phyloP scores from a whole-genome alignment of 805 yeast genomes.

The Zygosaccharomyces kombuchaensis region DNA sequence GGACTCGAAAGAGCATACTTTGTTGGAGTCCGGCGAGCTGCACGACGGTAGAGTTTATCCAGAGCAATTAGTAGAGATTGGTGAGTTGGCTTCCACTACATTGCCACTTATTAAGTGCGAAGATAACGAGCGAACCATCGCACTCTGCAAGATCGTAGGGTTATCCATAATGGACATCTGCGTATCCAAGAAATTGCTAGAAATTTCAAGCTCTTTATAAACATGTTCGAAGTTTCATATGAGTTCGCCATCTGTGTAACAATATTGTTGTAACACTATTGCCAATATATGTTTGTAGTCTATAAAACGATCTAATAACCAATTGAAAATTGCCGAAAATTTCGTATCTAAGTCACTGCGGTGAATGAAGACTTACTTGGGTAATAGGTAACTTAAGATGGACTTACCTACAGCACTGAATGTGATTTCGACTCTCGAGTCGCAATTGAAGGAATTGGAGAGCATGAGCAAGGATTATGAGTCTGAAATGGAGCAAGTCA shows the following conservation, averaged over 20 bases:
- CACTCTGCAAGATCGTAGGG: slow-evolving; percentile 56
- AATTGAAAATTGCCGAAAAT: not conserved
- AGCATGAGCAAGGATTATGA: slow-evolving; percentile 21
- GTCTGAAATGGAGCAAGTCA: slow-evolving; percentile 19
- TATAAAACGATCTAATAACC: not conserved
- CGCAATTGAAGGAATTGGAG: slow-evolving; percentile 20
- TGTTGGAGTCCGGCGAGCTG: slow-evolving; percentile 63
- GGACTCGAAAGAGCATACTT: slow-evolving; percentile 54
- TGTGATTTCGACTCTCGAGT: slow-evolving; percentile 14
- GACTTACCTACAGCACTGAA: slow-evolving; percentile 13
- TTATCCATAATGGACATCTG: slow-evolving; percentile 60
- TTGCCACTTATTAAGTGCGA: slow-evolving; percentile 15
- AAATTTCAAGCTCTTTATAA: slow-evolving; percentile 2
- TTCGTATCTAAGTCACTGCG: not conserved
- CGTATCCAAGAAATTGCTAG: slow-evolving; percentile 39
- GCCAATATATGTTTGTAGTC: not conserved
- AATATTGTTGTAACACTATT: not conserved
- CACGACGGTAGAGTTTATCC: slow-evolving; percentile 41
- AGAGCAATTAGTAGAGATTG: slow-evolving; percentile 44
- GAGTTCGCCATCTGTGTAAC: not conserved
- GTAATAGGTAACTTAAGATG: not conserved
- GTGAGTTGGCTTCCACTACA: slow-evolving; percentile 34
- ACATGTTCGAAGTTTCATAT: too few species aligned
- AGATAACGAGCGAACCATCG: slow-evolving; percentile 30
- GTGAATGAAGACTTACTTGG: not conserved